Percentiles rank a stretch among this genome's conserved stretches.
These are phyloP conservation scores for Erodium chrysanthum DNA, from an alignment of 441 rosid species.

Conservation along the genomic window DNA sequence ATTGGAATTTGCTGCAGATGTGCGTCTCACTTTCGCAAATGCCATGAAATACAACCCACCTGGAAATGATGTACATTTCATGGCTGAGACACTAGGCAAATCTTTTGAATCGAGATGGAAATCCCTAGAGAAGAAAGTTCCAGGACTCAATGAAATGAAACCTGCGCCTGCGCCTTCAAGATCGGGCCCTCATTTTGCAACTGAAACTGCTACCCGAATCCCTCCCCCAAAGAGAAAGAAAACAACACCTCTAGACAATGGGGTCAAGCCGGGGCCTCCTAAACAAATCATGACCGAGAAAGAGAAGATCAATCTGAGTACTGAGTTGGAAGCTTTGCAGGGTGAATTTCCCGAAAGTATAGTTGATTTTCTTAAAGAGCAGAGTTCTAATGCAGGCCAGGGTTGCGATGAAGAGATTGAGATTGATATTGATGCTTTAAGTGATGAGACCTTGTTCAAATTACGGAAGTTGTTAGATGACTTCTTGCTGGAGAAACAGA, in stretches of 20 bases:
- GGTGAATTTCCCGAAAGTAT: slow-evolving; percentile 66
- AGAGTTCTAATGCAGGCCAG: slow-evolving; percentile 41
- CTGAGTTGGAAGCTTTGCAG: slow-evolving; percentile 49
- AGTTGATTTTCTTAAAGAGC: slow-evolving; percentile 57
- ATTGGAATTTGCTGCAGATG: slow-evolving; percentile 56
- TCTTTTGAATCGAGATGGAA: slow-evolving; percentile 74
- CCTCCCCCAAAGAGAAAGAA: slow-evolving; percentile 36
- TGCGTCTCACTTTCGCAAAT: slow-evolving; percentile 74
- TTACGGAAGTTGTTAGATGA: slow-evolving; percentile 63
- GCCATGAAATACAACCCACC: slow-evolving; percentile 75
- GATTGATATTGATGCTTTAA: slow-evolving; percentile 69
- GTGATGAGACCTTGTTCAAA: slow-evolving; percentile 53
- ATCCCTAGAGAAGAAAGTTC: slow-evolving; percentile 64
- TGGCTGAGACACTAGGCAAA: slow-evolving; percentile 58
- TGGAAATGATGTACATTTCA: slow-evolving; percentile 57
- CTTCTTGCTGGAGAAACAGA: slow-evolving; percentile 44
- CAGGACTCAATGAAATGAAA: slow-evolving; percentile 21
- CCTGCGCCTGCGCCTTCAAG: slow-evolving; percentile 20
- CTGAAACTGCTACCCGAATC: slow-evolving; percentile 22
- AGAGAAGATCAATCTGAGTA: slow-evolving; percentile 56
- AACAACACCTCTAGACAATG: slow-evolving; percentile 26
- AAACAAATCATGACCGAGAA: slow-evolving; percentile 43
- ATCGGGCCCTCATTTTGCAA: slow-evolving; percentile 26
- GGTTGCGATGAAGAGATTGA: slow-evolving; percentile 45
- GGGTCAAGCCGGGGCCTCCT: slow-evolving; percentile 31